Evolutionary conservation across 768 basidiomycete species (phyloP), one percentile per base, ranked within the genome.

Genomic region (Pulveroboletus sp.): DNA sequence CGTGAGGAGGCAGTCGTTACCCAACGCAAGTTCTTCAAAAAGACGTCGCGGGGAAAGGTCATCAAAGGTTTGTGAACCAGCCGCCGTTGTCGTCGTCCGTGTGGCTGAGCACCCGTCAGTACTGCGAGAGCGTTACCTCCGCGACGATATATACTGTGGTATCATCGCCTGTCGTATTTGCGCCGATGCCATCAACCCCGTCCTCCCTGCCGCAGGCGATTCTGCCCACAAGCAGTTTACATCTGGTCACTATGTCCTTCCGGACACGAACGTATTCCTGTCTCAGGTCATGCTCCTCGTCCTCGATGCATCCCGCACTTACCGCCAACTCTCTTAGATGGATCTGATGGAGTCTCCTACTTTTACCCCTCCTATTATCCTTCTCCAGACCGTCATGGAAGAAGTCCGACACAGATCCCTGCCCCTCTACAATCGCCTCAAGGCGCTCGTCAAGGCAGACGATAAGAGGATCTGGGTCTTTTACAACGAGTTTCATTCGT

Each of bases 381-480:
- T 99, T 21, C 79, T 96, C 2, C 95, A 98, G 69, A 99, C 95
- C 0, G 94, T 97, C 2, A 74, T 98, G 46, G 90, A 96, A 57
- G 96, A 99, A 81, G 93, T 97, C 51, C 79, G 95, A 50, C 96
- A 98, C 65, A 80, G 96, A 17, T 93, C 89, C 1, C 71, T 98
- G 24, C 95, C 95, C 4, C 71, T 98, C 14, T 93, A 91, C 70
- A 97, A 93, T 65, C 86, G 94, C 30, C 76, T 99, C 55, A 94
- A 90, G 59, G 81, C 86, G 1, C 75, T 98, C 41, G 76, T 86
- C 28, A 87, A 82, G 54, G 80, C 83, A 57, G 95, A 97, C 50
- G 92, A 91, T 53, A 93, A 92, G 63, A 74, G 71, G n/a, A 77
- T 85, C 9, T 90, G 84, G 82, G 75, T 89, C 6, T 92, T 91